A percentile compares a stretch with the other conserved stretches of the same genome.
Evolutionary conservation across 192 early-diverging fungal genomes (phyloP).

Genomic region (Linderina pennispora): DNA sequence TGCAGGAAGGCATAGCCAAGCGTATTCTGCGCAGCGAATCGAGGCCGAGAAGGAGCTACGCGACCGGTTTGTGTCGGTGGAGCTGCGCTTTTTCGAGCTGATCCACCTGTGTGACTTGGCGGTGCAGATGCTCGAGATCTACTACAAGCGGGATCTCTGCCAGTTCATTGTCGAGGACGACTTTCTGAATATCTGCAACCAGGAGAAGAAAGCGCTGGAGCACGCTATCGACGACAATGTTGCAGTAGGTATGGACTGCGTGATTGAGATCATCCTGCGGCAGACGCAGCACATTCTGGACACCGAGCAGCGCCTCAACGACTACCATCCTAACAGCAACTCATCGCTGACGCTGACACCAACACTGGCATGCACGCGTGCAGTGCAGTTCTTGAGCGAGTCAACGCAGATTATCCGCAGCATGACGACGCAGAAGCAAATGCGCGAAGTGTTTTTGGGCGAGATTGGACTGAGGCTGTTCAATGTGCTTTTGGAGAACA

Average conservation of each 20-base stretch:
- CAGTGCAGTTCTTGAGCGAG: conserved; percentile 69
- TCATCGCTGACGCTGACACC: conserved; percentile 59
- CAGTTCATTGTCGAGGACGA: conserved; percentile 83
- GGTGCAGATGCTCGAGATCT: conserved; percentile 92
- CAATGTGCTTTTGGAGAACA: conserved; percentile 75
- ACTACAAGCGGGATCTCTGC: conserved; percentile 83
- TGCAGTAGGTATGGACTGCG: conserved; percentile 87
- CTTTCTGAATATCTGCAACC: conserved; percentile 84
- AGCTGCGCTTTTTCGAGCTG: conserved; percentile 84
- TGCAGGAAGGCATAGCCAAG: conserved; percentile 45
- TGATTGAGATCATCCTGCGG: conserved; percentile 79
- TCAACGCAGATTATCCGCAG: conserved; percentile 64
- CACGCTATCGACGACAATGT: conserved; percentile 82
- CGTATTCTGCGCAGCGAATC: conserved; percentile 40
- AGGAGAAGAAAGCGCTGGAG: conserved; percentile 90
- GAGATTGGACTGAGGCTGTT: conserved; percentile 87
- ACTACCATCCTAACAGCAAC: conserved; percentile 69
- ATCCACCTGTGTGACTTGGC: conserved; percentile 91
- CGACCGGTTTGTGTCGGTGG: conserved; percentile 52
- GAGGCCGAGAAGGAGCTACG: conserved; percentile 30
- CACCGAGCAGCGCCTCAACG: conserved; percentile 58
- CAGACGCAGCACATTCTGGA: conserved; percentile 80
- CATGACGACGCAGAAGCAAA: conserved; percentile 76
- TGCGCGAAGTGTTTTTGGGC: conserved; percentile 84
- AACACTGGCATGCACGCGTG: conserved; percentile 74